These are phyloP conservation scores for Penicillium sp. DNA, from an alignment of 2,329 filamentous ascomycete species.

Conservation along the genomic window DNA sequence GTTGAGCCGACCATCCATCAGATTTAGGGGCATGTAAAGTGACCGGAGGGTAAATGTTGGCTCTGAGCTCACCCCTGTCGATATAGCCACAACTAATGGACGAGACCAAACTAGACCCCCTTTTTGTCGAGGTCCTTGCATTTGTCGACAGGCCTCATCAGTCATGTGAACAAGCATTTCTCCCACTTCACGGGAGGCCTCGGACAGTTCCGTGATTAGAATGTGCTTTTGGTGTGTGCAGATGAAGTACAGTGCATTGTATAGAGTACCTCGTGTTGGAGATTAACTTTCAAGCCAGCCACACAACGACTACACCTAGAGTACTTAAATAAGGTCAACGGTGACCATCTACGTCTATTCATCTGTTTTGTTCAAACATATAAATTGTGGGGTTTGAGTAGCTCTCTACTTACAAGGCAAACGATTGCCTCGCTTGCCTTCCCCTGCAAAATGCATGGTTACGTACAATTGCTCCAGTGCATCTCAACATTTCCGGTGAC, in stretches of 20 bases:
- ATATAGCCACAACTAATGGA: background rate
- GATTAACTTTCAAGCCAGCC: background rate
- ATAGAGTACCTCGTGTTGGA: background rate
- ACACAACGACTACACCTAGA: background rate
- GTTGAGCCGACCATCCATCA: background rate
- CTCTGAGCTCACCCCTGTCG: background rate
- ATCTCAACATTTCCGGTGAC: background rate
- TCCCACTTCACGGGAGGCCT: background rate
- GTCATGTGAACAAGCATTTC: background rate
- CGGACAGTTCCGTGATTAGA: background rate
- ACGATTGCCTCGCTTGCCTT: constrained; percentile 5
- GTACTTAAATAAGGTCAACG: background rate
- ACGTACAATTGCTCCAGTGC: background rate
- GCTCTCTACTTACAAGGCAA: background rate
- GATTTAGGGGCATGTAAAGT: background rate
- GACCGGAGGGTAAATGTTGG: constrained; percentile 7
- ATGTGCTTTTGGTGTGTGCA: background rate
- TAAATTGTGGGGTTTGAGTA: too few species aligned
- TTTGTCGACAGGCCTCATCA: background rate
- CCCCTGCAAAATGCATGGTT: background rate
- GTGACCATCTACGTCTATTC: background rate
- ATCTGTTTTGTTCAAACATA: background rate
- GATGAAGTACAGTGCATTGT: background rate
- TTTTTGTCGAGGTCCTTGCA: background rate
- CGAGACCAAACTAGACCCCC: background rate